A percentile compares a stretch with the other conserved stretches of the same genome.
Conservation (phyloP, 805 yeast species). For the Saturnispora sekii region DNA sequence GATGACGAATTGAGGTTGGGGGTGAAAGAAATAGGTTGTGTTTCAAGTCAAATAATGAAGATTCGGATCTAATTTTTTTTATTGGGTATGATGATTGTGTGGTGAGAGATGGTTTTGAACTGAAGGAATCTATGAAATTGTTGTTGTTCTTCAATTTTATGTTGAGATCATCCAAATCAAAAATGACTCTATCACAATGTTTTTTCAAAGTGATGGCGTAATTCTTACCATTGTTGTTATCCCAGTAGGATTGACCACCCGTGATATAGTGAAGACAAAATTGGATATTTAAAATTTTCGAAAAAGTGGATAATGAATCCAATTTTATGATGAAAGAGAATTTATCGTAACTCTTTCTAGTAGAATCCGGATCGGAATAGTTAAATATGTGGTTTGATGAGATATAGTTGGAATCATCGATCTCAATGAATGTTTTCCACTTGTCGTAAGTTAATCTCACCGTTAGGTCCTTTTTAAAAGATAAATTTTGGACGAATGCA, state of each 20-base stretch:
- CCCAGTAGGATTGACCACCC: conserved; percentile 28
- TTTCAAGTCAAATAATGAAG: conserved; percentile 17
- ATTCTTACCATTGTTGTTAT: conserved; percentile 30
- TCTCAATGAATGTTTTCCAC: conserved; percentile 31
- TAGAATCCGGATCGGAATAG: conserved; percentile 22
- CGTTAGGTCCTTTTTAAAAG: conserved; percentile 31
- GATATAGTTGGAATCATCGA: conserved; percentile 27
- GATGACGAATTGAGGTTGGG: not conserved
- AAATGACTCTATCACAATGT: not conserved
- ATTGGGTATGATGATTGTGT: conserved; percentile 16
- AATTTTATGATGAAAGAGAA: conserved; percentile 42
- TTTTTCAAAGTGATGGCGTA: conserved; percentile 29
- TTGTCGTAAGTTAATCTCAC: conserved; percentile 41
- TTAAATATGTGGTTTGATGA: conserved; percentile 33
- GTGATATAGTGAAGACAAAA: conserved; percentile 33
- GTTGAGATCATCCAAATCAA: conserved; percentile 23
- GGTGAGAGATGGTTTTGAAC: conserved; percentile 15
- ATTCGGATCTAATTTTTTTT: conserved; percentile 25
- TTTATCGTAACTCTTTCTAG: conserved; percentile 26
- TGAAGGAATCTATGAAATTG: conserved; percentile 22
- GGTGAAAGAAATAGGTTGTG: not conserved
- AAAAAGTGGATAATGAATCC: conserved; percentile 20
- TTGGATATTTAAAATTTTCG: conserved; percentile 24
- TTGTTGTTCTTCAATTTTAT: conserved; percentile 23
- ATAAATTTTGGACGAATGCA: conserved; percentile 30